Conservation (phyloP, 2,329 filamentous ascomycete genomes). For the Thelonectria blattea region DNA sequence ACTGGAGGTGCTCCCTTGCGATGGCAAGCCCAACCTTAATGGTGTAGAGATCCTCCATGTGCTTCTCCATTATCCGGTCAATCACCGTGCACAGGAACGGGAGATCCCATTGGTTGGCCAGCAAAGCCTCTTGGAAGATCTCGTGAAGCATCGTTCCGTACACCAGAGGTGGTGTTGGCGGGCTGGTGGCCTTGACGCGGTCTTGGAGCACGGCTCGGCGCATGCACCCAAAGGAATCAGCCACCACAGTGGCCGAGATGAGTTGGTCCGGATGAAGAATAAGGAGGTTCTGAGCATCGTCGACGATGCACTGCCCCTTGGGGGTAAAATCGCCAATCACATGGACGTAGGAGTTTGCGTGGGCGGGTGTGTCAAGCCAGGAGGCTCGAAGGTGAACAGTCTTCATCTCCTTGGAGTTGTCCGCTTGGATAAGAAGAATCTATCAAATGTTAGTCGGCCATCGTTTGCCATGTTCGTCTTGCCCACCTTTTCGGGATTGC, state of each 20-base stretch:
- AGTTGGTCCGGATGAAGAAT: constrained; percentile 95
- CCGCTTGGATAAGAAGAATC: constrained; percentile 83
- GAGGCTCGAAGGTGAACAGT: constrained; percentile 81
- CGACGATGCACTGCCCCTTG: constrained; percentile 77
- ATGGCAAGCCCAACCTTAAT: constrained; percentile 77
- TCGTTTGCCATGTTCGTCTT: no score
- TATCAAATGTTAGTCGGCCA: constrained; percentile 45
- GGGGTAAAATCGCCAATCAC: constrained; percentile 79
- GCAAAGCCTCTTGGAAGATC: constrained; percentile 89
- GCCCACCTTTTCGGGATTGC: constrained; percentile 73
- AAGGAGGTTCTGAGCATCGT: constrained; percentile 82
- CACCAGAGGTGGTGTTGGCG: constrained; percentile 79
- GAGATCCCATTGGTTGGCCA: constrained; percentile 80
- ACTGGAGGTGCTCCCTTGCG: constrained; percentile 79
- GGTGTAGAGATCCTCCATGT: constrained; percentile 88
- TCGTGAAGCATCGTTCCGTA: constrained; percentile 96
- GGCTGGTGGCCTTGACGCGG: constrained; percentile 87
- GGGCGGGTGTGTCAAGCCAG: constrained; percentile 84
- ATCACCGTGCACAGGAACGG: constrained; percentile 71
- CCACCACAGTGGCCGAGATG: constrained; percentile 91
- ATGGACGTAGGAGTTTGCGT: constrained; percentile 79
- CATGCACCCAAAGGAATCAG: constrained; percentile 93
- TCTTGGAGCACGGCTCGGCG: constrained; percentile 93
- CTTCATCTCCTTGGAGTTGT: constrained; percentile 69
- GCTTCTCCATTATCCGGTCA: constrained; percentile 71